These are phyloP conservation scores for Loxodes magnus DNA, from an alignment of 73 alveolate genomes.

Conservation along the genomic window DNA sequence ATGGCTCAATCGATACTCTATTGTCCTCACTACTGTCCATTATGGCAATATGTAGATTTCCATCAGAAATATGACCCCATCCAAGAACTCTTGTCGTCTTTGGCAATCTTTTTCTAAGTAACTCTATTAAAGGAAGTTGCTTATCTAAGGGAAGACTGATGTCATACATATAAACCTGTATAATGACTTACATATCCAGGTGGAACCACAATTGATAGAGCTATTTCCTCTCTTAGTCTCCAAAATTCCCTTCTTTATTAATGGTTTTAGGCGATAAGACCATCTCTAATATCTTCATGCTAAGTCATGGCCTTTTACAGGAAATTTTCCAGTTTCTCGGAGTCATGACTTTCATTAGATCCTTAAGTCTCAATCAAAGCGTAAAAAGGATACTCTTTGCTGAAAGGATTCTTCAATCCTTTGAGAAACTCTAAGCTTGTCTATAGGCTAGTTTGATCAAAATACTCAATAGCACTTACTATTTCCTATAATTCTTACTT, in stretches of 20 bases:
- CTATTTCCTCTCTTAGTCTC: constrained; percentile 3
- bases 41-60: constrained; percentile 6
- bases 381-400: background rate
- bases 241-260: constrained; percentile 5
- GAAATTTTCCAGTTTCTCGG: constrained; percentile 5
- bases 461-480: constrained; percentile 10
- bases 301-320: background rate
- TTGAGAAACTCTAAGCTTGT: background rate
- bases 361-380: constrained; percentile 12
- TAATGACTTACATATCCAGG: background rate
- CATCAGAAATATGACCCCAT: constrained; percentile 20
- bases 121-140: background rate
- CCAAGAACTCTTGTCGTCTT: background rate
- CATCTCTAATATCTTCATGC: constrained; percentile 1
- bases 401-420: constrained; percentile 3
- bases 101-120: background rate
- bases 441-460: background rate
- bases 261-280: constrained; percentile 4
- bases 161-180: constrained; percentile 6
- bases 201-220: background rate
- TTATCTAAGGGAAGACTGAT: background rate
- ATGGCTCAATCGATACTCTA: constrained; percentile 7
- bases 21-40: constrained; percentile 4
- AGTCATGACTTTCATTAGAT: background rate
- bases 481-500: constrained; percentile 7